phyloP scores from a whole-genome alignment of 164 flowering plant genomes.

The Paratinospora sagittata region DNA sequence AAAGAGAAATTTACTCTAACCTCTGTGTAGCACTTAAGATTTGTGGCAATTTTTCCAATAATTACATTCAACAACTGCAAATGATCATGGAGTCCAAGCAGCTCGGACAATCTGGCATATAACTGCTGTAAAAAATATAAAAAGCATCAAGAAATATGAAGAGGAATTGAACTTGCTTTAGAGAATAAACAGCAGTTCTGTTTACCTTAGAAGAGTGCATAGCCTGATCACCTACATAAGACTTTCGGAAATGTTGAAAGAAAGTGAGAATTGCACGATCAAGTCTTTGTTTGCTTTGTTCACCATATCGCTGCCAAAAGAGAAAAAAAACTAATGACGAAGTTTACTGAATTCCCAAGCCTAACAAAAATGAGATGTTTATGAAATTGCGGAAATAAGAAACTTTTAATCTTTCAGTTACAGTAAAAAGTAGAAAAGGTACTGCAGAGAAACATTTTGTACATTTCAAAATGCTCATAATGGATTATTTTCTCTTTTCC shows the following conservation, averaged over 20 bases:
- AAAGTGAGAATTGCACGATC: constrained; percentile 92
- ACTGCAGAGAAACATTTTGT: too few relatives aligned
- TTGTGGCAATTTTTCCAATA: constrained; percentile 94
- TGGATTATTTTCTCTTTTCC: too few relatives aligned
- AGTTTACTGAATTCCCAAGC: background rate
- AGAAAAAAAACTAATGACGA: background rate
- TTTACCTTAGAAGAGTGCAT: constrained; percentile 94
- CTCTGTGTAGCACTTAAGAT: constrained; percentile 88
- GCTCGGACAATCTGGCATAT: constrained; percentile 91
- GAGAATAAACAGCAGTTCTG: background rate
- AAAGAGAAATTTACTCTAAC: constrained; percentile 26
- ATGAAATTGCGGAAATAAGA: too few relatives aligned
- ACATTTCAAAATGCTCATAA: too few relatives aligned
- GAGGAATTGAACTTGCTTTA: background rate
- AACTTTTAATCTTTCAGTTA: too few relatives aligned
- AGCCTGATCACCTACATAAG: constrained; percentile 97
- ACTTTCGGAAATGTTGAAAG: constrained; percentile 90
- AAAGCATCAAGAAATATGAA: constrained; percentile 17
- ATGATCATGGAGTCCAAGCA: constrained; percentile 95
- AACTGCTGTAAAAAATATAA: constrained; percentile 76
- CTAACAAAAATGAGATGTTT: background rate
- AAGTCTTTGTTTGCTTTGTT: constrained; percentile 94
- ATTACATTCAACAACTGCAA: constrained; percentile 71
- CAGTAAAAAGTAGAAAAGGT: too few relatives aligned
- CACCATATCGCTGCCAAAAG: constrained; percentile 68